Evolutionary conservation across 2,329 filamentous ascomycete genomes (phyloP), one percentile per base, ranked within the genome.

Genomic region (Botryosphaeria dothidea): DNA sequence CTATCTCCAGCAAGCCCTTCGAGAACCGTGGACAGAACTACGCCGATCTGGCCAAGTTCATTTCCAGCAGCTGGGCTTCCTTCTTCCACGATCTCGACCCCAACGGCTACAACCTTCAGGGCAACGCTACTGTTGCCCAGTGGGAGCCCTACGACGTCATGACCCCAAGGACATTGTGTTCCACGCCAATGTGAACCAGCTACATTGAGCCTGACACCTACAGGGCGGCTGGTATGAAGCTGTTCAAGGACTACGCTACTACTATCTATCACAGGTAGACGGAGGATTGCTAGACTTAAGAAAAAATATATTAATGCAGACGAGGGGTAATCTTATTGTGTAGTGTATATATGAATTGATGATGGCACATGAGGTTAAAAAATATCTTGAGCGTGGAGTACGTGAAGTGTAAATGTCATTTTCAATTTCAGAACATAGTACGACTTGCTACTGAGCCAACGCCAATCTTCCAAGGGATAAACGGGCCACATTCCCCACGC

Each of bases 1-100:
- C 71, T 23, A 54, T 36, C 68, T 71, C 29, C 69, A 72, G 46
- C 66, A 71, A 68, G 9, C 77, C 77, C 2, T 78, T 79, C 54
- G 63, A 68, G 27, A 74, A 73, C 68, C 78, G 77, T 68, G 71
- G 74, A 0, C 56, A 77, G 65, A 70, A 63, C 15, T 82, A 79
- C 66, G 70, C 71, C 17, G 69, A 79, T 5, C 73, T 83, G 0
- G 75, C 78, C 1, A 72, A 74, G 46, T 71, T 80, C 38, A 84
- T 84, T 80, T 77, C 73, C 66, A 76, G 71, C 51, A 76, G 72
- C 60, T 84, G 81, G 82, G 77, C 77, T 3, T 76, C 73, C 21
- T 84, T 84, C 69, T 75, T 84, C 15, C 68, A 75, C 54, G 65
- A 77, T 69, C 69, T 78, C 70, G 67, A 82, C 73, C 77, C 80